These are phyloP conservation scores for Camellia japonica DNA, from an alignment of 148 eudicot species.

Conservation along the genomic window DNA sequence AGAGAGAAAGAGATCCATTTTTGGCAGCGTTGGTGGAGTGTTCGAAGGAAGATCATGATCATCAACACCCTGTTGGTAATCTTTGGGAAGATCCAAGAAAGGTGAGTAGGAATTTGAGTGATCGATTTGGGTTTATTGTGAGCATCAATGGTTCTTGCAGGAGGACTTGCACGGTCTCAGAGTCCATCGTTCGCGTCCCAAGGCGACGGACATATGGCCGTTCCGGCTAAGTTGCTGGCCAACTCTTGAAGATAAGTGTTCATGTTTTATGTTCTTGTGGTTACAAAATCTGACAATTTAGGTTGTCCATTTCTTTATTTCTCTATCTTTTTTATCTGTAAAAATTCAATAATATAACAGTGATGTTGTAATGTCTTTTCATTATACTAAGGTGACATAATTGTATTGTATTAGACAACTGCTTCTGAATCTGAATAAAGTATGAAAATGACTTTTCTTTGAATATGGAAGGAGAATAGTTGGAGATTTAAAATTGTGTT, in stretches of 20 bases:
- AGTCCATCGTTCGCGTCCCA: slow-evolving; percentile 44
- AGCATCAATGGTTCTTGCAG: slow-evolving; percentile 48
- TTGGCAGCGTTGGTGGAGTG: slow-evolving; percentile 65
- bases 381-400: too few species aligned
- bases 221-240: slow-evolving; percentile 3
- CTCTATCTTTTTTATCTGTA: too few species aligned
- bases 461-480: too few species aligned
- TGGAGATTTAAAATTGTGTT: too few species aligned
- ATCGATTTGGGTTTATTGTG: slow-evolving; percentile 31
- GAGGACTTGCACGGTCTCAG: slow-evolving; percentile 45
- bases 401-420: too few species aligned
- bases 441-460: too few species aligned
- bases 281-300: neutral
- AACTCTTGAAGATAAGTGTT: neutral
- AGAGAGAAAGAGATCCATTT: slow-evolving; percentile 39
- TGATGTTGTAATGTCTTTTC: too few species aligned
- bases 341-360: too few species aligned
- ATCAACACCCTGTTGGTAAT: slow-evolving; percentile 21
- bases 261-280: neutral
- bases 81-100: slow-evolving; percentile 21
- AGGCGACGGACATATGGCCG: slow-evolving; percentile 14
- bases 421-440: too few species aligned
- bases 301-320: neutral
- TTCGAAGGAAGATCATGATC: slow-evolving; percentile 46
- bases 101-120: slow-evolving; percentile 28